Conservation (phyloP, 2,329 filamentous ascomycete genomes). For the Aspergillus fumigatus region DNA sequence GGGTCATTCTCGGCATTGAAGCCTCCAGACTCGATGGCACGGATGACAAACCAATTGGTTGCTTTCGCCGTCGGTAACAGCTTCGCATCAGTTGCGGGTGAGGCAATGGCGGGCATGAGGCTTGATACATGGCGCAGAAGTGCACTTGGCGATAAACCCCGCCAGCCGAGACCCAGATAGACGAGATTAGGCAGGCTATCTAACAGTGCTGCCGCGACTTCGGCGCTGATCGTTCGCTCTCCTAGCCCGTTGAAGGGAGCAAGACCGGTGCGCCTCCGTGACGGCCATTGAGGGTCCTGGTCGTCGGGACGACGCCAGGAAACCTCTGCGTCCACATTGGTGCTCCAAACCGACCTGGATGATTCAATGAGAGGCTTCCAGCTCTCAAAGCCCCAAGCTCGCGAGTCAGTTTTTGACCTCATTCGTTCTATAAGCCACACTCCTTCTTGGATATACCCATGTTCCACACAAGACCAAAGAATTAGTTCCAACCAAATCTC, state of each 20-base stretch:
- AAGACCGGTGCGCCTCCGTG: slow-evolving; percentile 13
- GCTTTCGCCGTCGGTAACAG: slow-evolving; percentile 27
- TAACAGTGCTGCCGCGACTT: slow-evolving; percentile 53
- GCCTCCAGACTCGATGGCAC: slow-evolving; percentile 48
- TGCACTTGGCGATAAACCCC: slow-evolving; percentile 29
- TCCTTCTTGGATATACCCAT: slow-evolving; percentile 40
- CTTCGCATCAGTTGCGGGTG: slow-evolving; percentile 13
- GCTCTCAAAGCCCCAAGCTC: slow-evolving; percentile 39
- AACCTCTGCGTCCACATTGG: slow-evolving; percentile 32
- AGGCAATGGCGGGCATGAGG: slow-evolving; percentile 15
- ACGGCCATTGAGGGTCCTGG: slow-evolving; percentile 5
- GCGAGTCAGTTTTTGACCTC: slow-evolving; percentile 18
- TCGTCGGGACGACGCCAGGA: slow-evolving; percentile 32
- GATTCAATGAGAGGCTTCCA: slow-evolving; percentile 32
- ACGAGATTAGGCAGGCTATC: slow-evolving; percentile 48
- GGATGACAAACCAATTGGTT: slow-evolving; percentile 41
- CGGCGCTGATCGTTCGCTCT: slow-evolving; percentile 51
- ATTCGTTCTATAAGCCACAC: slow-evolving; percentile 36
- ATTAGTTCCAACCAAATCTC: slow-evolving; percentile 49
- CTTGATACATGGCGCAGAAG: slow-evolving; percentile 18
- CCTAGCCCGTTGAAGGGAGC: slow-evolving; percentile 39
- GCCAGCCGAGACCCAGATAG: slow-evolving; percentile 36
- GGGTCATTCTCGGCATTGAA: slow-evolving; percentile 44
- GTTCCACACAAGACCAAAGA: slow-evolving; percentile 49
- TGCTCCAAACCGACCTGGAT: slow-evolving; percentile 26